Conservation (phyloP, 2,329 filamentous ascomycete species). For the Leptodontidium sp. region DNA sequence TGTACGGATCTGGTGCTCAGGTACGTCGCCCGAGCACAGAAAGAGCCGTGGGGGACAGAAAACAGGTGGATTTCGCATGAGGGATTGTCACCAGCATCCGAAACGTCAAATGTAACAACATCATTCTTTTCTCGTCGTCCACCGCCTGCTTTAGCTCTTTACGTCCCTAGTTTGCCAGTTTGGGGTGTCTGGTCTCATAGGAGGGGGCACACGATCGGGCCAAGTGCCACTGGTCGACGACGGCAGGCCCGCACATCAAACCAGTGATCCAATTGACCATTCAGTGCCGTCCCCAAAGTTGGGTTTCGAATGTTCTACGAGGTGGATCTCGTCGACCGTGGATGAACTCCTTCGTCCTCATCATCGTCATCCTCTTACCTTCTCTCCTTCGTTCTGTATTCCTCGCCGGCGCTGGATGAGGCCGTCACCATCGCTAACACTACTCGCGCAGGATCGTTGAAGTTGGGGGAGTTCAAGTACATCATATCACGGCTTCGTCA, state of each 20-base stretch:
- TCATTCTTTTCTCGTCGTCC: conserved; percentile 31
- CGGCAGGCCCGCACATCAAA: conserved; percentile 23
- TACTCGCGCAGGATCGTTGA: conserved; percentile 27
- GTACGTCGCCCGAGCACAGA: conserved; percentile 10
- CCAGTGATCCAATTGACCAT: conserved; percentile 22
- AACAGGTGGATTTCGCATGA: conserved; percentile 38
- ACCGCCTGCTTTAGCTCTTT: conserved; percentile 8
- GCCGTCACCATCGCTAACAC: conserved; percentile 29
- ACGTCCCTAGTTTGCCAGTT: too few species aligned
- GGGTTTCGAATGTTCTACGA: conserved; percentile 30
- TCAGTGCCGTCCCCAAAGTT: conserved; percentile 24
- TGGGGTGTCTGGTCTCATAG: conserved; percentile 2
- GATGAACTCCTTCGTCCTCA: conserved; percentile 8
- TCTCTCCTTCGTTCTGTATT: conserved; percentile 19
- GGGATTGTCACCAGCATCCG: conserved; percentile 40
- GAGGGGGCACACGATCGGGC: conserved; percentile 18
- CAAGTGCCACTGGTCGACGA: conserved; percentile 15
- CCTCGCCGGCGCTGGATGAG: conserved; percentile 29
- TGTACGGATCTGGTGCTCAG: conserved; percentile 9
- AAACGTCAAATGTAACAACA: conserved; percentile 46
- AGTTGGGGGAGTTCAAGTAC: conserved; percentile 18
- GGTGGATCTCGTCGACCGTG: conserved; percentile 18
- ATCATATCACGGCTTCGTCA: conserved; percentile 16
- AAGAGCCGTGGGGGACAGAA: conserved; percentile 5
- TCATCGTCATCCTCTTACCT: conserved; percentile 10